These are phyloP conservation scores for Ogataea glucozyma DNA, from an alignment of 805 yeast species.

Conservation along the genomic window DNA sequence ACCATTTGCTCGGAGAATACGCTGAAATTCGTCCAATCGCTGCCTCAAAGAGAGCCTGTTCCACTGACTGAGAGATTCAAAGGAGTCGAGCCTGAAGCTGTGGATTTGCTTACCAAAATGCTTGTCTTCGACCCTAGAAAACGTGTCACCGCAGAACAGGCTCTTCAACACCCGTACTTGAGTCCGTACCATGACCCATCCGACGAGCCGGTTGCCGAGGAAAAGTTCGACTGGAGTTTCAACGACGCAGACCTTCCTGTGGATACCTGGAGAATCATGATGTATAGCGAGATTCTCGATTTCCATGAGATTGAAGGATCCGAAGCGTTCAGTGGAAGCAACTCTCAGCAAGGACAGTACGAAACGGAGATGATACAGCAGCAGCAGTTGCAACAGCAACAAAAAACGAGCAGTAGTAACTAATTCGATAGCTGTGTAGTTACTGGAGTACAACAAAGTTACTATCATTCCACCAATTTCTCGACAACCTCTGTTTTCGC, in stretches of 20 bases:
- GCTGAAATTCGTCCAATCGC: constrained; percentile 85
- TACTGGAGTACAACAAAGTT: background rate
- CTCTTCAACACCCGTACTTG: constrained; percentile 85
- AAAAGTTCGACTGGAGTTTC: constrained; percentile 96
- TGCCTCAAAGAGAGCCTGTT: constrained; percentile 91
- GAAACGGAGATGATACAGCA: constrained; percentile 30
- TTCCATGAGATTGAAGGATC: constrained; percentile 82
- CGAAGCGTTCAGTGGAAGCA: constrained; percentile 21
- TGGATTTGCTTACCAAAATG: constrained; percentile 86
- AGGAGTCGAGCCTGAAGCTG: constrained; percentile 79
- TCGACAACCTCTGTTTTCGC: constrained; percentile 2
- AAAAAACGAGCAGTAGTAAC: constrained; percentile 8
- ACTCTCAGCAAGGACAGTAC: constrained; percentile 22
- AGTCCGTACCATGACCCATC: constrained; percentile 96
- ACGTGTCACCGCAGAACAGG: constrained; percentile 90
- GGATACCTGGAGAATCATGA: constrained; percentile 98
- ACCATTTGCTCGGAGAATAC: constrained; percentile 97
- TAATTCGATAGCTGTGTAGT: constrained; percentile 3
- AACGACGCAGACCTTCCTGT: constrained; percentile 97
- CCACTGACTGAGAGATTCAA: constrained; percentile 82
- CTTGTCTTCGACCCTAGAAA: constrained; percentile 92
- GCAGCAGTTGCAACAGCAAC: constrained; percentile 21
- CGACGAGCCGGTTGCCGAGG: constrained; percentile 94
- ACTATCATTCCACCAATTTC: too few species aligned
- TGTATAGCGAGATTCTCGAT: constrained; percentile 95